Evolutionary conservation across 2,329 filamentous ascomycete genomes (phyloP).

Genomic region (Thelonectria rubi): DNA sequence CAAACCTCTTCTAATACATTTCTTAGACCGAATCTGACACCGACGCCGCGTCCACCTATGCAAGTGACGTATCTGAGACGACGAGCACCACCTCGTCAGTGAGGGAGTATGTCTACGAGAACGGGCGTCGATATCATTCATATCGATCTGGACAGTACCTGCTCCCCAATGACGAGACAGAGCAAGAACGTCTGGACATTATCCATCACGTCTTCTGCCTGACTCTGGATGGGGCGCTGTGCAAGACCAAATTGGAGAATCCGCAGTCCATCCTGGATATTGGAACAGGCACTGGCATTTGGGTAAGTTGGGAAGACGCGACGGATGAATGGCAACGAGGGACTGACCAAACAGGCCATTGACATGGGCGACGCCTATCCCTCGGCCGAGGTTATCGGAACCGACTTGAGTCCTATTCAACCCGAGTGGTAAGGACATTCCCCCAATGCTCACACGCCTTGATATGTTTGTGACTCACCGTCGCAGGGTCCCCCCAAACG

Average conservation of each 20-base stretch:
- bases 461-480: neutral
- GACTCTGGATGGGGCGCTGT: slow-evolving; percentile 54
- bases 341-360: slow-evolving; percentile 52
- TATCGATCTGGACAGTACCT: slow-evolving; percentile 47
- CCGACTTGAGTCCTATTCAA: slow-evolving; percentile 41
- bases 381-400: slow-evolving; percentile 37
- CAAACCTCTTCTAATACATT: neutral
- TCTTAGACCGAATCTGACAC: slow-evolving; percentile 4
- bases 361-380: slow-evolving; percentile 46
- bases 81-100: slow-evolving; percentile 43
- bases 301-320: slow-evolving; percentile 4
- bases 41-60: slow-evolving; percentile 34
- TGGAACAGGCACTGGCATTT: slow-evolving; percentile 40
- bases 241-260: slow-evolving; percentile 28
- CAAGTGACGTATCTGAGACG: slow-evolving; percentile 34
- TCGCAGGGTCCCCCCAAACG: slow-evolving; percentile 37
- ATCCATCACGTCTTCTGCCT: slow-evolving; percentile 62
- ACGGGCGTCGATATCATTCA: slow-evolving; percentile 51
- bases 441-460: neutral
- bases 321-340: too few species aligned
- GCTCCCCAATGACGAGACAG: slow-evolving; percentile 44
- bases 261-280: slow-evolving; percentile 37
- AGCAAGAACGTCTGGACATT: slow-evolving; percentile 63
- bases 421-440: slow-evolving; percentile 32
- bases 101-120: slow-evolving; percentile 49